phyloP scores from a whole-genome alignment of 1,284 basidiomycete genomes.

The Xerocomus nothofagi region DNA sequence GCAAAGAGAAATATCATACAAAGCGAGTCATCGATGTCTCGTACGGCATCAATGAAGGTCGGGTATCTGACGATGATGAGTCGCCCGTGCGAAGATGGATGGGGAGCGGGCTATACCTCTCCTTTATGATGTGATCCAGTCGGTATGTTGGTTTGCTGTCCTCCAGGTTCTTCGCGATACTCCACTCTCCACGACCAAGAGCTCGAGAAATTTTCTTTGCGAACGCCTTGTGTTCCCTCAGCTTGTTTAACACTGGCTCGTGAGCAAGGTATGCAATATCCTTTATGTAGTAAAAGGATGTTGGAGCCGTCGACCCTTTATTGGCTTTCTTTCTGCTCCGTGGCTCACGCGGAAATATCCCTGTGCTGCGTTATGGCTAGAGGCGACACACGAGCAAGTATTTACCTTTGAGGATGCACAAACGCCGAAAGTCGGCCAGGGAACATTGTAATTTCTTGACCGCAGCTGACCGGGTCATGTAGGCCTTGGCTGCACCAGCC shows the following conservation, averaged over 20 bases:
- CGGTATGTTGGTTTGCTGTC: slow-evolving; percentile 87
- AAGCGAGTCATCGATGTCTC: slow-evolving; percentile 97
- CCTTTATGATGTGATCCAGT: slow-evolving; percentile 97
- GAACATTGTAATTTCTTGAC: slow-evolving; percentile 95
- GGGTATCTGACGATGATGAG: slow-evolving; percentile 71
- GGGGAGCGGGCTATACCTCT: slow-evolving; percentile 58
- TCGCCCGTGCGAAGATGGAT: neutral
- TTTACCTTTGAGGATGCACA: slow-evolving; percentile 97
- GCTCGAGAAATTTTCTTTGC: slow-evolving; percentile 97
- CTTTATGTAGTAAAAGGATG: slow-evolving; percentile 98
- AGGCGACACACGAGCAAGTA: neutral
- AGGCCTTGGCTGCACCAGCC: slow-evolving; percentile 93
- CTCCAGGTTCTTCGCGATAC: slow-evolving; percentile 90
- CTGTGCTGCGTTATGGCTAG: slow-evolving; percentile 41
- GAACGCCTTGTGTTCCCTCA: slow-evolving; percentile 98
- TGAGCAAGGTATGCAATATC: slow-evolving; percentile 98
- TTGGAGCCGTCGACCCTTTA: slow-evolving; percentile 95
- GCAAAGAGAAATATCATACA: slow-evolving; percentile 95
- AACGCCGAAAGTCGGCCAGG: slow-evolving; percentile 92
- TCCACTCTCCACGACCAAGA: slow-evolving; percentile 93
- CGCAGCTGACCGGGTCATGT: slow-evolving; percentile 88
- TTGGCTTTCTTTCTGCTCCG: slow-evolving; percentile 92
- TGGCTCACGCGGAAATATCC: slow-evolving; percentile 97
- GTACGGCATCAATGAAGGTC: slow-evolving; percentile 92
- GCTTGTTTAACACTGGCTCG: slow-evolving; percentile 93